Evolutionary conservation across 2,329 filamentous ascomycete genomes (phyloP).

Genomic region (Beauveria australis): DNA sequence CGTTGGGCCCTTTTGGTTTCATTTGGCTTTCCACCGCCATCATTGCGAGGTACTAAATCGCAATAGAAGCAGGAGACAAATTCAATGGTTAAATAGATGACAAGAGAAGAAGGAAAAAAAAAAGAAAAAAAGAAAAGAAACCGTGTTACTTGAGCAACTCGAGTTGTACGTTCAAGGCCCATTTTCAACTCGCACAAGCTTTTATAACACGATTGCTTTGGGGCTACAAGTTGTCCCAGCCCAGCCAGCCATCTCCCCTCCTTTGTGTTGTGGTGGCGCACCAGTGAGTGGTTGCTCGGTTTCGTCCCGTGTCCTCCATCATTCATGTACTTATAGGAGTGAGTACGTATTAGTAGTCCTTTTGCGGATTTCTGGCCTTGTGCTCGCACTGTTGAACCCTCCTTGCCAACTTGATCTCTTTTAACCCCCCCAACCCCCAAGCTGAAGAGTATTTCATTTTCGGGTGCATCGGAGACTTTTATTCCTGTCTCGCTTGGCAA

Average conservation of each 20-base stretch:
- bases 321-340: neutral
- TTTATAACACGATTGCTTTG: neutral
- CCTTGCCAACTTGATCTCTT: neutral
- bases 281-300: neutral
- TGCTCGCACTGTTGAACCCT: neutral
- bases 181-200: neutral
- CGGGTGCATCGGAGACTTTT: neutral
- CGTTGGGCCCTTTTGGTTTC: slow-evolving; percentile 9
- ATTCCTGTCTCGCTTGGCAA: neutral
- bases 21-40: slow-evolving; percentile 3
- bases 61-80: neutral
- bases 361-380: neutral
- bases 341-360: slow-evolving; percentile 9
- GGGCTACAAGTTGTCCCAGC: neutral
- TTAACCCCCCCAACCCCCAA: neutral
- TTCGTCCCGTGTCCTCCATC: slow-evolving; percentile 2
- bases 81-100: too few relatives aligned
- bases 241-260: neutral
- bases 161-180: neutral
- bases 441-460: neutral
- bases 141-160: neutral
- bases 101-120: too few relatives aligned
- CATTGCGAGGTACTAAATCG: neutral
- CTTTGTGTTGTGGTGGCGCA: neutral
- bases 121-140: neutral